Percentiles rank a stretch among this genome's conserved stretches.
Evolutionary conservation across 768 basidiomycete species (phyloP).

Genomic region (Mycena chlorophos): DNA sequence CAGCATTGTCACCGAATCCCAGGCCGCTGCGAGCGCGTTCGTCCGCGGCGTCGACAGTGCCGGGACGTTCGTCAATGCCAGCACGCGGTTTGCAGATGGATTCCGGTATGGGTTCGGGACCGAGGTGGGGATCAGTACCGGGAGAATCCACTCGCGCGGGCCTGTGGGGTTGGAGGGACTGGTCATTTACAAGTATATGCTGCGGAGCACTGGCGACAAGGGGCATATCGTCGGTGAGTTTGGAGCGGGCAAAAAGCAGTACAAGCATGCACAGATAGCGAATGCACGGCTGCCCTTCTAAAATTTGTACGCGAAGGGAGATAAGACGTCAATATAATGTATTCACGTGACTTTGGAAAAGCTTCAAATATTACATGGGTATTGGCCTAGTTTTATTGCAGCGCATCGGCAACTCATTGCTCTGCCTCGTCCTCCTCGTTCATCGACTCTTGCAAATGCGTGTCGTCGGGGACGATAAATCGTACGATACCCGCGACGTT

Average conservation of each 20-base stretch:
- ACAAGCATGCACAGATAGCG: constrained; percentile 51
- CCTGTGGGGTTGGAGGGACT: constrained; percentile 94
- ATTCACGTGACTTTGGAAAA: too few species aligned
- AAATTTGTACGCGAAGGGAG: background rate
- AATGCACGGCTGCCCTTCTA: constrained; percentile 7
- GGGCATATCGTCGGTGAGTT: constrained; percentile 92
- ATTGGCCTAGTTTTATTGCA: too few species aligned
- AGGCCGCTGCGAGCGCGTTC: constrained; percentile 65
- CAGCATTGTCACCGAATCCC: constrained; percentile 82
- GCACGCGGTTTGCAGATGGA: constrained; percentile 94
- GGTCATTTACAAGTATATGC: constrained; percentile 94
- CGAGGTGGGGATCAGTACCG: constrained; percentile 97
- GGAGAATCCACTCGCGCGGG: constrained; percentile 93
- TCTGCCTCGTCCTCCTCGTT: background rate
- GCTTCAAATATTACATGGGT: too few species aligned
- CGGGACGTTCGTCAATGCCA: constrained; percentile 92
- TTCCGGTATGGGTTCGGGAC: constrained; percentile 97
- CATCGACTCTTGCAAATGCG: background rate
- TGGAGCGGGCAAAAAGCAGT: constrained; percentile 72
- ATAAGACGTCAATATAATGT: too few species aligned
- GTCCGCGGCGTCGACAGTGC: constrained; percentile 89
- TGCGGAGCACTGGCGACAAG: constrained; percentile 67
- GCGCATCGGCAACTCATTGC: too few species aligned
- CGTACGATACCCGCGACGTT: background rate
- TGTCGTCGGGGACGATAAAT: background rate